Conservation (phyloP, 345 rosid genomes). For the Brassica carinata region DNA sequence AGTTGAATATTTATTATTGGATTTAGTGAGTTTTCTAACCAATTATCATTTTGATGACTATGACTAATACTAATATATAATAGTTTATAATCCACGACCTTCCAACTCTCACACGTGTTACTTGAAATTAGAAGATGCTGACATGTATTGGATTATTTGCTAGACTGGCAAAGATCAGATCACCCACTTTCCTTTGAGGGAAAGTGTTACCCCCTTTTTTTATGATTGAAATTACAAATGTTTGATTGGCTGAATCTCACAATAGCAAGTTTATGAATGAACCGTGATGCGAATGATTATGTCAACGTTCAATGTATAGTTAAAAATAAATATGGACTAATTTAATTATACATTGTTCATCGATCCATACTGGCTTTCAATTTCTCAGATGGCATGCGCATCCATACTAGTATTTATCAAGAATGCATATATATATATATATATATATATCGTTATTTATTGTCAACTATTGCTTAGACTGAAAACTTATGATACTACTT, state of each 20-base stretch:
- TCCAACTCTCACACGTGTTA: conserved; percentile 22
- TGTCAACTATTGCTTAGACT: conserved; percentile 8
- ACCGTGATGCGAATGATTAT: not conserved
- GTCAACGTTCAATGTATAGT: not conserved
- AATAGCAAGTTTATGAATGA: not conserved
- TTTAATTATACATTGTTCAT: conserved; percentile 4
- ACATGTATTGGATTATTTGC: conserved; percentile 28
- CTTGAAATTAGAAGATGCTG: not conserved
- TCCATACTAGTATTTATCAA: not conserved
- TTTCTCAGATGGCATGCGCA: conserved; percentile 7
- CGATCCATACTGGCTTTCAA: not conserved
- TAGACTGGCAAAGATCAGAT: conserved; percentile 27
- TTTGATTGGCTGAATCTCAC: not conserved
- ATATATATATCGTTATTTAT: not conserved
- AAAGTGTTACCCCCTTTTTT: conserved; percentile 3
- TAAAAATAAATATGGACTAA: not conserved
- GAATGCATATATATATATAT: not conserved
- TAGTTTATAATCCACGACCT: conserved; percentile 10
- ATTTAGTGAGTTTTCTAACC: not conserved
- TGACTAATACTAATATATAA: not conserved
- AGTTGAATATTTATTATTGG: conserved; percentile 1
- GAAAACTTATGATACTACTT: not conserved
- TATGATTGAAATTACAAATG: not conserved
- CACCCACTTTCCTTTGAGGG: conserved; percentile 22
- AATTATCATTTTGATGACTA: conserved; percentile 9